phyloP scores from a whole-genome alignment of 164 flowering plant species.

The Chimonanthus praecox region DNA sequence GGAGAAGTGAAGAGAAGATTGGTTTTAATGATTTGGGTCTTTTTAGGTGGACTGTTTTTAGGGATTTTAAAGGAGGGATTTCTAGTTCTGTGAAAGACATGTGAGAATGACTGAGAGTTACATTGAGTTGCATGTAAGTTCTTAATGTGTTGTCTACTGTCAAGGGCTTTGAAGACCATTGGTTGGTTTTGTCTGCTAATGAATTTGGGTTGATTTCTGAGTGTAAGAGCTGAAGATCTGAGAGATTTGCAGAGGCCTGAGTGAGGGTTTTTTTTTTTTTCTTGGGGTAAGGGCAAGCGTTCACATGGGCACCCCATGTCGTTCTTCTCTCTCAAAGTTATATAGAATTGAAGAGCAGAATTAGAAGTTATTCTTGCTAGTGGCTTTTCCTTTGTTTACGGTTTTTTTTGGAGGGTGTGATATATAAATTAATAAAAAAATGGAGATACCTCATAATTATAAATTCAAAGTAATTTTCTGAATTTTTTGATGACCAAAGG shows the following conservation, averaged over 20 bases:
- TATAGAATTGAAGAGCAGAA: not conserved
- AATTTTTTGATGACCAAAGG: too few species aligned
- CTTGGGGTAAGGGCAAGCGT: not conserved
- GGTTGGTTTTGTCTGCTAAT: not conserved
- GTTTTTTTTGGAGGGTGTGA: not conserved
- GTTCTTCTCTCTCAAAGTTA: not conserved
- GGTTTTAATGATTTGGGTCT: constrained; percentile 21
- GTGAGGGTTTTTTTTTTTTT: not conserved
- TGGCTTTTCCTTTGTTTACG: not conserved
- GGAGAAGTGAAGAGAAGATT: constrained; percentile 8
- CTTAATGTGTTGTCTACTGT: constrained; percentile 20
- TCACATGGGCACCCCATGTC: not conserved
- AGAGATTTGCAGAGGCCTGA: not conserved
- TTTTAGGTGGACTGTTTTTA: constrained; percentile 7
- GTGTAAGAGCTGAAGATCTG: not conserved
- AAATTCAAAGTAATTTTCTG: too few species aligned
- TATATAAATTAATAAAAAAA: too few species aligned
- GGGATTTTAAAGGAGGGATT: constrained; percentile 13
- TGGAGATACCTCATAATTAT: too few species aligned
- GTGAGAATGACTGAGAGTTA: constrained; percentile 12
- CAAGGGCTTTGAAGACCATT: constrained; percentile 18
- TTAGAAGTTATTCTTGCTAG: not conserved
- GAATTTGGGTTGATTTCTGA: too few species aligned
- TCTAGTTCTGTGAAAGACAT: constrained; percentile 14
- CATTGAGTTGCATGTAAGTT: constrained; percentile 26